These are phyloP conservation scores for Penicillium pancosmium DNA, from an alignment of 495 filamentous ascomycete species.

Conservation along the genomic window DNA sequence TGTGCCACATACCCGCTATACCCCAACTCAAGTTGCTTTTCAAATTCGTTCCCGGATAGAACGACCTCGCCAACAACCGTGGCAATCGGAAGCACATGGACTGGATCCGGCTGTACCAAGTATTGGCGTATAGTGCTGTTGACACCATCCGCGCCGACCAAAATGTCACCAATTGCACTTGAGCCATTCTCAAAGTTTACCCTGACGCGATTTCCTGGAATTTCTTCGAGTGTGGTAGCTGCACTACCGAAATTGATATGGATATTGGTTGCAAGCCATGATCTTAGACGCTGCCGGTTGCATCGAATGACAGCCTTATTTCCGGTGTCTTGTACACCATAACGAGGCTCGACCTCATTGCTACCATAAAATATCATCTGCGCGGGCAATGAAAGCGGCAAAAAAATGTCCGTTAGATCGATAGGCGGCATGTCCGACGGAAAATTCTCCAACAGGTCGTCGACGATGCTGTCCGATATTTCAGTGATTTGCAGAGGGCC, in stretches of 20 bases:
- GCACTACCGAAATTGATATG: background rate
- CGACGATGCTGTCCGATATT: background rate
- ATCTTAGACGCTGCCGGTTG: conserved; percentile 1
- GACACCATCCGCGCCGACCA: conserved; percentile 24
- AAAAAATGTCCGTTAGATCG: background rate
- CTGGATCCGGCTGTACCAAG: conserved; percentile 1
- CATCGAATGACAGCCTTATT: conserved; percentile 1
- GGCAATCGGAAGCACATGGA: conserved; percentile 2
- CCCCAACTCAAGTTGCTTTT: background rate
- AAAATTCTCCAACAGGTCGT: background rate
- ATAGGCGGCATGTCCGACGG: background rate
- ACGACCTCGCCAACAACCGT: conserved; percentile 4
- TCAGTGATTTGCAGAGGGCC: background rate
- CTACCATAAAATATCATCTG: background rate
- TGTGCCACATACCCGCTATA: background rate
- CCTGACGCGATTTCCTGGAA: background rate
- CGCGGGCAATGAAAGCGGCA: background rate
- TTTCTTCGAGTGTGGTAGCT: background rate
- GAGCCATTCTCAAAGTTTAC: conserved; percentile 19
- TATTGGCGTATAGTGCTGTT: conserved; percentile 1
- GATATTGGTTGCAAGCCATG: conserved; percentile 1
- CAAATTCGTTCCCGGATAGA: conserved; percentile 1
- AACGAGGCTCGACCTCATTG: background rate
- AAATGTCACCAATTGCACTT: conserved; percentile 14
- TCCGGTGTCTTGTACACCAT: background rate